Percentiles rank a stretch among this genome's conserved stretches.
phyloP scores from a whole-genome alignment of 805 yeast genomes.

The Naumovozyma baii region DNA sequence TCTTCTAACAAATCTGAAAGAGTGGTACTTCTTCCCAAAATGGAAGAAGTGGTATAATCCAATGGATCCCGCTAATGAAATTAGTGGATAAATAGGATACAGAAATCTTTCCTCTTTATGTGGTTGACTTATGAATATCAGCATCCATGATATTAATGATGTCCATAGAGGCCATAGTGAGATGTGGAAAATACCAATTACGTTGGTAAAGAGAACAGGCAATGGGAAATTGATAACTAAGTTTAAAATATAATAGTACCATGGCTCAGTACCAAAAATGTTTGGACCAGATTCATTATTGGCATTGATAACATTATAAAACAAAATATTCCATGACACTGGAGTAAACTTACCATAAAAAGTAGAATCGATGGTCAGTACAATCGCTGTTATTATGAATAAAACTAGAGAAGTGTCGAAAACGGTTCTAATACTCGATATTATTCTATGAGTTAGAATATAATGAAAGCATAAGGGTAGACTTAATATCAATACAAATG shows the following conservation, averaged over 20 bases:
- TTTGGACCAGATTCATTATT: constrained; percentile 69
- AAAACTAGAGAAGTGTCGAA: constrained; percentile 20
- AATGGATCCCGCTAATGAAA: constrained; percentile 54
- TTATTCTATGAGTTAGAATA: constrained; percentile 19
- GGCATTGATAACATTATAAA: constrained; percentile 69
- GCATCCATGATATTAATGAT: constrained; percentile 59
- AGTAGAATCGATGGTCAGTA: constrained; percentile 42
- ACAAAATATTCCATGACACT: constrained; percentile 74
- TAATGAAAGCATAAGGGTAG: constrained; percentile 46
- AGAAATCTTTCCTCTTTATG: constrained; percentile 91
- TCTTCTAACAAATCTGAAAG: constrained; percentile 5
- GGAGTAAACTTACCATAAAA: constrained; percentile 52
- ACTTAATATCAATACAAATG: constrained; percentile 61
- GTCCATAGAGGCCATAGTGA: constrained; percentile 28
- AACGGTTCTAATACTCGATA: constrained; percentile 20
- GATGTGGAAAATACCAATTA: constrained; percentile 22
- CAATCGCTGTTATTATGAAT: constrained; percentile 8
- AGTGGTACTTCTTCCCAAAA: constrained; percentile 3
- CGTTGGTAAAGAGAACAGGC: constrained; percentile 29
- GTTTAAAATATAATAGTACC: constrained; percentile 60
- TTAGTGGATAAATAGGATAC: constrained; percentile 72
- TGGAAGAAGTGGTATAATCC: constrained; percentile 25
- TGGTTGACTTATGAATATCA: constrained; percentile 62
- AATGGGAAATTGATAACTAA: constrained; percentile 62
- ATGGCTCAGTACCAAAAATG: constrained; percentile 81